Conservation (phyloP, 345 rosid species). For the Dipteronia sinensis region DNA sequence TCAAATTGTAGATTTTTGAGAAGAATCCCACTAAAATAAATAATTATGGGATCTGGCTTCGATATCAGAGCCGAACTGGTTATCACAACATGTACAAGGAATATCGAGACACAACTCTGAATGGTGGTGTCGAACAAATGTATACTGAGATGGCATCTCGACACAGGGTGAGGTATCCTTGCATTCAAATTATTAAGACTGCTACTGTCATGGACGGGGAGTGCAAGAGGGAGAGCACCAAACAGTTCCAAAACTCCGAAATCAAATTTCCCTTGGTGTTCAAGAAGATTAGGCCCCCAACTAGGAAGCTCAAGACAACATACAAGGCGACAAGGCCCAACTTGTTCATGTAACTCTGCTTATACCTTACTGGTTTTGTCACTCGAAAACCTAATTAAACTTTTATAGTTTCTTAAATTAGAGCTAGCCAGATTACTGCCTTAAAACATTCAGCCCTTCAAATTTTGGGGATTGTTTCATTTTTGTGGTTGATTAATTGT, state of each 20-base stretch:
- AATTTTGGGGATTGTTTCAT: slow-evolving; percentile 6
- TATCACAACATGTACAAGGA: slow-evolving; percentile 82
- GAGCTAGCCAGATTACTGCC: neutral
- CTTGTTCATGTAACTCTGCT: slow-evolving; percentile 49
- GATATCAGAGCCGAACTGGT: slow-evolving; percentile 64
- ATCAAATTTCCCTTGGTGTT: slow-evolving; percentile 69
- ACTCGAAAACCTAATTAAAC: neutral
- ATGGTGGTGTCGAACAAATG: slow-evolving; percentile 73
- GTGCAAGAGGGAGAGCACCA: slow-evolving; percentile 72
- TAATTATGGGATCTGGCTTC: slow-evolving; percentile 66
- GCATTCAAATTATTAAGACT: slow-evolving; percentile 71
- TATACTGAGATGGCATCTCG: slow-evolving; percentile 75
- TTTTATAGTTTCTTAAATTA: neutral
- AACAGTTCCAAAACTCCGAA: slow-evolving; percentile 67
- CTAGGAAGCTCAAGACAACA: slow-evolving; percentile 71
- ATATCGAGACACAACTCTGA: slow-evolving; percentile 57
- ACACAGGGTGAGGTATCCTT: slow-evolving; percentile 68
- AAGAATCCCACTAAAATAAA: slow-evolving; percentile 63
- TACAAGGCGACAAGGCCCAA: slow-evolving; percentile 77
- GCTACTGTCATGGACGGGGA: slow-evolving; percentile 60
- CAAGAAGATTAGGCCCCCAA: slow-evolving; percentile 68
- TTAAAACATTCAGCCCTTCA: neutral
- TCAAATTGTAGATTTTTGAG: slow-evolving; percentile 50
- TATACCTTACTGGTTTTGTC: neutral
- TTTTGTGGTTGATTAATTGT: slow-evolving; percentile 1